Evolutionary conservation across 2,329 filamentous ascomycete species (phyloP), one percentile per base, ranked within the genome.

Genomic region (Sclerotinia subarctica): DNA sequence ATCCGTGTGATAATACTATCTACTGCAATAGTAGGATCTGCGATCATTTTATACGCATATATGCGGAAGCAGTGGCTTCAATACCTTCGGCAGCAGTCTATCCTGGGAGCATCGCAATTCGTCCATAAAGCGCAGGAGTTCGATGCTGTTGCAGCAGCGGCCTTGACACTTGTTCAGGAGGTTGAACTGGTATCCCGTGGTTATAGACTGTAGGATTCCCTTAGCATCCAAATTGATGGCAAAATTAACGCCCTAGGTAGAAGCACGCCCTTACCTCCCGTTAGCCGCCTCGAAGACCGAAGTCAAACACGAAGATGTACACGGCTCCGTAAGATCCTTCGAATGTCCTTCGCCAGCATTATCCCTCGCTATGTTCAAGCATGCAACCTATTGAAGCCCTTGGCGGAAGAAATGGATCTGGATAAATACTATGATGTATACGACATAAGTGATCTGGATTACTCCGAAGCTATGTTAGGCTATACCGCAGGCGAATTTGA

Each of bases 391-490:
- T 82, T 98, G 26, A 89, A 89, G 76, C 86, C 85, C 0, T 87
- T 96, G 67, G 88, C 94, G 1, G 89, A 94, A 77, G 87, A 91
- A 75, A 86, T 90, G 60, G 92, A 97, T 75, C 81, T 99, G 54
- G 93, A 96, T 74, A 95, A 93, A 79, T 96, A 97, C 77, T 91
- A 95, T 74, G 94, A 98, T 76, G 90, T 94, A 69, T 94, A 94
- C 76, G 91, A 94, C 72, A 87, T 94, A 69, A 91, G 86, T 70
- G 85, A 89, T 68, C 85, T 88, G 68, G 91, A 94, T 77, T 86
- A 92, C 47, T 84, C 86, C 26, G 90, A 92, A 73, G 86, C 89
- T n/a, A 84, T 88, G 72, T 81, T 84, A 54, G 87, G 87, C 1
- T 88, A 90, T 68, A 83, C 85, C 5, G 85, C 87, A 54, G 80